A percentile compares a stretch with the other conserved stretches of the same genome.
These are phyloP conservation scores for Escovopsis sp. DNA, from an alignment of 2,329 filamentous ascomycete genomes.

Conservation along the genomic window DNA sequence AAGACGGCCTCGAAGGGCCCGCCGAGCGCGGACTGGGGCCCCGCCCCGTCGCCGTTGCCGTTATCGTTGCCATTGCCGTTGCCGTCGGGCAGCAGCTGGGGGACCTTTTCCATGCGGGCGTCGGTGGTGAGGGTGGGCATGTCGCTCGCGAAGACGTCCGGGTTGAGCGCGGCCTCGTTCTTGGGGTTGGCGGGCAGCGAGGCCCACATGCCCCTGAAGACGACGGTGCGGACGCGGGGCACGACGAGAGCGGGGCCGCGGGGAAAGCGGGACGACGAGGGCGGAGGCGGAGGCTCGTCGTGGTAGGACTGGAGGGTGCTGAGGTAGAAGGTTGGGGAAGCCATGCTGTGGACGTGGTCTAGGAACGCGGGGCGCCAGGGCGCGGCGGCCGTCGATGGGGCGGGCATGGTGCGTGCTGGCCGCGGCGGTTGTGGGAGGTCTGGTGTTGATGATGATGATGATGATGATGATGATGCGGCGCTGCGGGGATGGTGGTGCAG, in stretches of 20 bases:
- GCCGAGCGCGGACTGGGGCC: constrained; percentile 42
- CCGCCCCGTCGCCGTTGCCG: neutral
- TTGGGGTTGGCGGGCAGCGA: constrained; percentile 55
- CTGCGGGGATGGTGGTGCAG: constrained; percentile 7
- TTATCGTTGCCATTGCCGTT: too few species aligned
- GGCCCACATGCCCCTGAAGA: constrained; percentile 76
- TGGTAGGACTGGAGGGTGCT: constrained; percentile 30
- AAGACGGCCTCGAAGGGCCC: constrained; percentile 69
- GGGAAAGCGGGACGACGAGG: constrained; percentile 26
- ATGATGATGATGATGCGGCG: too few species aligned
- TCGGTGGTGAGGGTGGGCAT: constrained; percentile 78
- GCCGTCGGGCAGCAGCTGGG: constrained; percentile 43
- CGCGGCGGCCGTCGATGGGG: constrained; percentile 20
- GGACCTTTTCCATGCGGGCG: constrained; percentile 69
- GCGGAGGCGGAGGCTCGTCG: constrained; percentile 20
- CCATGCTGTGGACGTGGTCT: constrained; percentile 33
- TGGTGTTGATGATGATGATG: too few species aligned
- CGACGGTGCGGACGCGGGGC: constrained; percentile 60
- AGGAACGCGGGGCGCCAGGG: constrained; percentile 40
- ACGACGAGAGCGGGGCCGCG: constrained; percentile 15
- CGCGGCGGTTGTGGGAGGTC: neutral
- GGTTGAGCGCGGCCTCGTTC: constrained; percentile 60
- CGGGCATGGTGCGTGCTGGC: constrained; percentile 9
- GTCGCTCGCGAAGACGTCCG: constrained; percentile 55
- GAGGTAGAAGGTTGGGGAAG: constrained; percentile 34